Evolutionary conservation across 805 yeast genomes (phyloP).

Genomic region (Vanderwaltozyma polyspora): DNA sequence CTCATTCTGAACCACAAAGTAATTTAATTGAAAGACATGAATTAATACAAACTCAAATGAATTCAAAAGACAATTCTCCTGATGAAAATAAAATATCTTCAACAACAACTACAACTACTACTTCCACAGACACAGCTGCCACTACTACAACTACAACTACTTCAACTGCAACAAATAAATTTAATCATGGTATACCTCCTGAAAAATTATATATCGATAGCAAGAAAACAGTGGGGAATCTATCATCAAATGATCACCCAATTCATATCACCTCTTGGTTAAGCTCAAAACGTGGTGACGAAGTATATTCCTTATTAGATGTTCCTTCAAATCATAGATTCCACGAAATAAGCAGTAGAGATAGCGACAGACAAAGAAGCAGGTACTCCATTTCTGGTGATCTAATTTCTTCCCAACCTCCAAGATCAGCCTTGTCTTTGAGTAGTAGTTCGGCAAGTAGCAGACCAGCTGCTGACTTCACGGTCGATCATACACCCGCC

Average conservation of each 20-base stretch:
- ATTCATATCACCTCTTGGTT: conserved; percentile 17
- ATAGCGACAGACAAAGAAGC: conserved; percentile 1
- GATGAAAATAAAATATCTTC: too few species aligned
- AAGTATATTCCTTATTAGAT: conserved; percentile 16
- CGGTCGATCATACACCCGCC: neutral
- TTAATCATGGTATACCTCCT: neutral
- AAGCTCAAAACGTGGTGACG: conserved; percentile 16
- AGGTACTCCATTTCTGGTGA: conserved; percentile 1
- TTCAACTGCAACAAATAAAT: neutral
- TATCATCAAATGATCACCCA: conserved; percentile 5
- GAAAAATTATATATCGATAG: conserved; percentile 3
- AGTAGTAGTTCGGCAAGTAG: conserved; percentile 2
- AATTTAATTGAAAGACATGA: too few species aligned
- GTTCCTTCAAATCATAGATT: conserved; percentile 2
- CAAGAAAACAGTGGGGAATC: neutral
- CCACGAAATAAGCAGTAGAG: conserved; percentile 1
- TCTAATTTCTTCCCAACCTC: conserved; percentile 9
- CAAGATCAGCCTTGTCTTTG: conserved; percentile 10
- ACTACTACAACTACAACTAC: too few species aligned
- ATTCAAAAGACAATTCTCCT: neutral
- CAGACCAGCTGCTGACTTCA: neutral
- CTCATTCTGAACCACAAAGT: too few species aligned
- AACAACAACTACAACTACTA: neutral
- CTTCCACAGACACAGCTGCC: neutral
- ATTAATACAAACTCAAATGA: too few species aligned